Evolutionary conservation across 2,329 filamentous ascomycete species (phyloP).

Genomic region (Alternaria tenuissima): DNA sequence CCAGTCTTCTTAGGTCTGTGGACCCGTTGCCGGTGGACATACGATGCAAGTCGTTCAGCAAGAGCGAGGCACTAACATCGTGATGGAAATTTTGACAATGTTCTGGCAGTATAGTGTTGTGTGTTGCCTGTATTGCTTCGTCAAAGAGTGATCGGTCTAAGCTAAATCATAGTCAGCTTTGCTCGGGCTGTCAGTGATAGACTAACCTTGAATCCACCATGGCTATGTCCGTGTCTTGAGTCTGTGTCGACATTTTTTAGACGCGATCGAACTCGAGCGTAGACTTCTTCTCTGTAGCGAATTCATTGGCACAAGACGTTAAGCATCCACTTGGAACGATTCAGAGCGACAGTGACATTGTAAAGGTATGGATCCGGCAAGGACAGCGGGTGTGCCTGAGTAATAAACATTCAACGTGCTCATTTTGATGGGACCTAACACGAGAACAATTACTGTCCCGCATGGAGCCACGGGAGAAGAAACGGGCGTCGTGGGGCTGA

Average conservation of each 20-base stretch:
- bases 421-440: constrained; percentile 12
- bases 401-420: constrained; percentile 18
- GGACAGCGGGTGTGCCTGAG: constrained; percentile 23
- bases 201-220: constrained; percentile 38
- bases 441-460: constrained; percentile 21
- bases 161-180: constrained; percentile 26
- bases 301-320: constrained; percentile 38
- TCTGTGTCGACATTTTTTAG: constrained; percentile 32
- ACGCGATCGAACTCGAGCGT: constrained; percentile 20
- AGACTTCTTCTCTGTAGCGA: constrained; percentile 20
- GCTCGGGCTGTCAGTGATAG: background rate
- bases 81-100: constrained; percentile 24
- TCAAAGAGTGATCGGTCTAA: constrained; percentile 28
- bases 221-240: constrained; percentile 29
- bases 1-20: constrained; percentile 18
- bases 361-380: constrained; percentile 23
- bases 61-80: constrained; percentile 19
- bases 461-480: constrained; percentile 28
- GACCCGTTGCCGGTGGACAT: constrained; percentile 17
- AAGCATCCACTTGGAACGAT: constrained; percentile 9
- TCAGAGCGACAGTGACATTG: constrained; percentile 19
- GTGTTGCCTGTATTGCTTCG: constrained; percentile 29
- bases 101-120: constrained; percentile 28
- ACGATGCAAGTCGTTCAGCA: constrained; percentile 31
- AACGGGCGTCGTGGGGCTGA: constrained; percentile 40